Evolutionary conservation across 208 protist genomes (phyloP).

Genomic region (Trypanosoma platydactyli): DNA sequence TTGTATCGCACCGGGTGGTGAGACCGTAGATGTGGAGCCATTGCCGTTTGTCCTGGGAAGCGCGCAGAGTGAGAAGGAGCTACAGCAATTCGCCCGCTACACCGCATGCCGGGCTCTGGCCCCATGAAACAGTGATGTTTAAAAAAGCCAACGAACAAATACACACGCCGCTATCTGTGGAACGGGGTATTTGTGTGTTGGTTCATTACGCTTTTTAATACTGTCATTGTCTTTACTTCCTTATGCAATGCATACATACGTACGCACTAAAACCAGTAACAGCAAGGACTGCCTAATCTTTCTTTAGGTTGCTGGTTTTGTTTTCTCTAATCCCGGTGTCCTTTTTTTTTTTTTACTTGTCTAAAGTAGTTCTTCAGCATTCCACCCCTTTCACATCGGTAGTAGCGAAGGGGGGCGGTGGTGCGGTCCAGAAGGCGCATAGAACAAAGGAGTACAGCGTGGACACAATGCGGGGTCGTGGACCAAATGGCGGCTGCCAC

Average conservation of each 20-base stretch:
- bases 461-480: no score
- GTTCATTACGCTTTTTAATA: background rate
- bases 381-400: background rate
- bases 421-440: no score
- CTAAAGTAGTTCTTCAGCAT: background rate
- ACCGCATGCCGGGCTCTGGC: constrained; percentile 34
- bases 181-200: background rate
- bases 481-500: no score
- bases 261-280: background rate
- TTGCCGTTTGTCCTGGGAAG: constrained; percentile 56
- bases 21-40: constrained; percentile 38
- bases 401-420: background rate
- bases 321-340: background rate
- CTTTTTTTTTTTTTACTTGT: constrained; percentile 4
- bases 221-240: background rate
- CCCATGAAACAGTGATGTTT: background rate
- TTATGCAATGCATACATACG: background rate
- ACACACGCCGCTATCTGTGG: constrained; percentile 21
- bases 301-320: constrained; percentile 13
- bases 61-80: constrained; percentile 45
- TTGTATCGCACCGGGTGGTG: background rate
- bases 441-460: no score
- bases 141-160: background rate
- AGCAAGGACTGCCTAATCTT: background rate
- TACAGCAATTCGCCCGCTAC: constrained; percentile 52